A percentile compares a stretch with the other conserved stretches of the same genome.
Evolutionary conservation across 345 rosid species (phyloP).

Genomic region (Boechera retrofracta): DNA sequence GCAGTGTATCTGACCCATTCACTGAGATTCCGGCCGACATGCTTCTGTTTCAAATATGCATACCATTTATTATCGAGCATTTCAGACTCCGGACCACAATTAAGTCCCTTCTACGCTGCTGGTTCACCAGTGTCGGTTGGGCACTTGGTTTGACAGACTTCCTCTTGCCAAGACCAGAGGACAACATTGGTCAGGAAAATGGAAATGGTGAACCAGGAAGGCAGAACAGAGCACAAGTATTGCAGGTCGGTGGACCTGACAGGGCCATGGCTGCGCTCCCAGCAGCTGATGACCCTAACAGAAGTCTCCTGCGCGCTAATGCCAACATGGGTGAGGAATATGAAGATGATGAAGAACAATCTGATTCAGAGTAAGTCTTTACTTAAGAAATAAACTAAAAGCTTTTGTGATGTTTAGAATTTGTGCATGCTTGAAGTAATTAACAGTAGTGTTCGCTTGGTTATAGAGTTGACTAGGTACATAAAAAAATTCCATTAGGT

Average conservation of each 20-base stretch:
- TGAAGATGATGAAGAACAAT: slow-evolving; percentile 74
- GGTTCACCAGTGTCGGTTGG: slow-evolving; percentile 95
- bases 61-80: slow-evolving; percentile 96
- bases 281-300: slow-evolving; percentile 56
- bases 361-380: slow-evolving; percentile 84
- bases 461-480: slow-evolving; percentile 19
- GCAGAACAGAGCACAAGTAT: slow-evolving; percentile 69
- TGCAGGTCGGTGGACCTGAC: slow-evolving; percentile 65
- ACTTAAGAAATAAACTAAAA: slow-evolving; percentile 14
- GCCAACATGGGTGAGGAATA: slow-evolving; percentile 59
- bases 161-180: slow-evolving; percentile 83
- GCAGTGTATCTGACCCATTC: slow-evolving; percentile 96
- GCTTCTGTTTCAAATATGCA: slow-evolving; percentile 97
- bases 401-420: neutral
- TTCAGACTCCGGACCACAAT: slow-evolving; percentile 87
- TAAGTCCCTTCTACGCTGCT: slow-evolving; percentile 87
- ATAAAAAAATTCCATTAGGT: neutral
- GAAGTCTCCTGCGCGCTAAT: slow-evolving; percentile 50
- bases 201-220: slow-evolving; percentile 74
- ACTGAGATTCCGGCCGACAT: slow-evolving; percentile 98
- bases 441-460: neutral
- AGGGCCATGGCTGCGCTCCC: slow-evolving; percentile 65
- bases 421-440: slow-evolving; percentile 9
- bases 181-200: slow-evolving; percentile 74
- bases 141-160: slow-evolving; percentile 87